Percentiles rank a stretch among this genome's conserved stretches.
Conservation (phyloP, 768 basidiomycete genomes). For the Coprinopsis cinerea region DNA sequence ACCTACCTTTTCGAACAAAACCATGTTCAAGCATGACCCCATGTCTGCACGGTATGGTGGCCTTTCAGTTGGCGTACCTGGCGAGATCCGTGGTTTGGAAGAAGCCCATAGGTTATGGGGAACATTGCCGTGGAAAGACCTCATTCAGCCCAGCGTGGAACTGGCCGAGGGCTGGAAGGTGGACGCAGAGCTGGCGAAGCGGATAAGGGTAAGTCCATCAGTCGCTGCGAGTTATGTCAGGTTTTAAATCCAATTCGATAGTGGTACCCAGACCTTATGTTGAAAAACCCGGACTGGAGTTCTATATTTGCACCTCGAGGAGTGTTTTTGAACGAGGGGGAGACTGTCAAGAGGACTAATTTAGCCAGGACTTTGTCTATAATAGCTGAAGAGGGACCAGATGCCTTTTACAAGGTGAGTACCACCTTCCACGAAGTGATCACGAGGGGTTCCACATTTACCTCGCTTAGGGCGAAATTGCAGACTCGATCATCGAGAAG, state of each 20-base stretch:
- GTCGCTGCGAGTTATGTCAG: conserved; percentile 2
- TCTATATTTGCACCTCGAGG: conserved; percentile 81
- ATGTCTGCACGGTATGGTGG: conserved; percentile 64
- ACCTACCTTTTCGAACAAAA: conserved; percentile 61
- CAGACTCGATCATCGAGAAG: conserved; percentile 71
- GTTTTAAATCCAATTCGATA: conserved; percentile 14
- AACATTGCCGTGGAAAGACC: conserved; percentile 64
- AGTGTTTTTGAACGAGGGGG: conserved; percentile 64
- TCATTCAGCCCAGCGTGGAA: conserved; percentile 69
- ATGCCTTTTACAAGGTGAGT: conserved; percentile 74
- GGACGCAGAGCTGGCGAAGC: conserved; percentile 64
- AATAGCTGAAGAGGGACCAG: conserved; percentile 73
- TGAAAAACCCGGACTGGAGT: conserved; percentile 67
- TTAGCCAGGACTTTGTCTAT: conserved; percentile 69
- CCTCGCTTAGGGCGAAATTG: conserved; percentile 62
- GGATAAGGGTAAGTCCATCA: conserved; percentile 36
- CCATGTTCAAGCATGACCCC: conserved; percentile 68
- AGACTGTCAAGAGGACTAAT: conserved; percentile 64
- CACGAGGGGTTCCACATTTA: conserved; percentile 11
- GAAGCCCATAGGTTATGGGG: conserved; percentile 85
- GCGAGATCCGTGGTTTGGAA: conserved; percentile 83
- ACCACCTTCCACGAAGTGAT: conserved; percentile 5
- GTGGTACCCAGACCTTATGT: conserved; percentile 52
- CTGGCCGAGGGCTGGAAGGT: conserved; percentile 81
- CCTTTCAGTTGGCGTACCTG: conserved; percentile 83